These are phyloP conservation scores for Reutealis trisperma DNA, from an alignment of 345 rosid species.

Conservation along the genomic window DNA sequence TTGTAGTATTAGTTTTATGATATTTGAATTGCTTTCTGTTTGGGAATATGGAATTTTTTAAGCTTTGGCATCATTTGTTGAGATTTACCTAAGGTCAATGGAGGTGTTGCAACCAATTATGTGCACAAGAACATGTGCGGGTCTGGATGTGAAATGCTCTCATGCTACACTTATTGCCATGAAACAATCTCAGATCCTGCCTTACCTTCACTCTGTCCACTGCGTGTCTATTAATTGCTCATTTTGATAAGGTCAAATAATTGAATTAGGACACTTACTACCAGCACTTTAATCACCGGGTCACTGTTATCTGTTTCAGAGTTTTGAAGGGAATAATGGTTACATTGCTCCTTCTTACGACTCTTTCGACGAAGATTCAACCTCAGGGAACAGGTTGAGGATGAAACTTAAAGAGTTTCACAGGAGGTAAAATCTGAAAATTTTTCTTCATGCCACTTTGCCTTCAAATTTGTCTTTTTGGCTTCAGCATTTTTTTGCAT, in stretches of 20 bases:
- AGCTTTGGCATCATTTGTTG: not conserved
- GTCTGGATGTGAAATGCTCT: not conserved
- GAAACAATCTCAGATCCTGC: slow-evolving; percentile 10
- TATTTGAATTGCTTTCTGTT: not conserved
- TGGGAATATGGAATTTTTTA: not conserved
- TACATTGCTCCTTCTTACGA: slow-evolving; percentile 56
- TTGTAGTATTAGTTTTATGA: not conserved
- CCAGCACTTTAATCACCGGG: not conserved
- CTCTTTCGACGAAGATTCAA: slow-evolving; percentile 44
- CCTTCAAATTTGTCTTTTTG: not conserved
- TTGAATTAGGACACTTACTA: slow-evolving; percentile 2
- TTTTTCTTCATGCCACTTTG: not conserved
- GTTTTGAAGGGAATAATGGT: slow-evolving; percentile 54
- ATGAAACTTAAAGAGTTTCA: slow-evolving; percentile 84
- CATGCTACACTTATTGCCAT: not conserved
- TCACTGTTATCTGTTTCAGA: slow-evolving; percentile 36
- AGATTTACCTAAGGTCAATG: not conserved
- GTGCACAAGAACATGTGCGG: not conserved
- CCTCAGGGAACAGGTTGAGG: slow-evolving; percentile 78
- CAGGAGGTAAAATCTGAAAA: slow-evolving; percentile 50
- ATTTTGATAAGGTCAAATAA: slow-evolving; percentile 8
- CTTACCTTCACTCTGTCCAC: not conserved
- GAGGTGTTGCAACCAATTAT: not conserved
- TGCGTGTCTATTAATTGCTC: not conserved
- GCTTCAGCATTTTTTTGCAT: not conserved